Percentiles rank a stretch among this genome's conserved stretches.
Evolutionary conservation across 495 filamentous ascomycete species (phyloP).

Genomic region (Podospora australis): DNA sequence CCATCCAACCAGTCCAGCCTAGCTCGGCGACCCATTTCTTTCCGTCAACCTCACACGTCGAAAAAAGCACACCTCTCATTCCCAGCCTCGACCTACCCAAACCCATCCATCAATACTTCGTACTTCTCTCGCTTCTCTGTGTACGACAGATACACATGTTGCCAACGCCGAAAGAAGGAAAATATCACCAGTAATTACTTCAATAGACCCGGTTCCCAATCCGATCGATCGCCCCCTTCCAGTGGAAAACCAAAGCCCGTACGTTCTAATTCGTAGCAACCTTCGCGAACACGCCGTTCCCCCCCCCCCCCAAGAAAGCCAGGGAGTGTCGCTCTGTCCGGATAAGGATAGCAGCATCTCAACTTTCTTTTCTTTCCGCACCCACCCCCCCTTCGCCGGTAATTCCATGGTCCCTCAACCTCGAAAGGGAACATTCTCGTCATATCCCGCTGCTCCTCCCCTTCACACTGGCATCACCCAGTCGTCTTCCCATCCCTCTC

Average conservation of each 20-base stretch:
- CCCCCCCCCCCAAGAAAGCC: not conserved
- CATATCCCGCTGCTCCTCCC: slow-evolving; percentile 44
- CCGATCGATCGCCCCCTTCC: too few relatives aligned
- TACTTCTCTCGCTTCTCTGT: too few relatives aligned
- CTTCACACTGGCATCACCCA: slow-evolving; percentile 42
- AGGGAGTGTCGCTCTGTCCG: slow-evolving; percentile 23
- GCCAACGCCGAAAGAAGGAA: too few relatives aligned
- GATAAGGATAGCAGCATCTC: slow-evolving; percentile 25
- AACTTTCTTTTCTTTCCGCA: slow-evolving; percentile 17
- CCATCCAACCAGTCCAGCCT: slow-evolving; percentile 5
- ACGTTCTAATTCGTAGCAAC: too few relatives aligned
- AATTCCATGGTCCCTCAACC: slow-evolving; percentile 34
- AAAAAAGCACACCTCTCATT: slow-evolving; percentile 20
- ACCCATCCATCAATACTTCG: slow-evolving; percentile 13
- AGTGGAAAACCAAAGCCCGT: too few relatives aligned
- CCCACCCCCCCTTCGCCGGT: slow-evolving; percentile 8
- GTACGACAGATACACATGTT: too few relatives aligned
- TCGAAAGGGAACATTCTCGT: slow-evolving; percentile 49
- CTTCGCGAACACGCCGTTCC: slow-evolving; percentile 6
- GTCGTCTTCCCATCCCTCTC: slow-evolving; percentile 44
- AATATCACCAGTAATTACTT: too few relatives aligned
- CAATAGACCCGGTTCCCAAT: too few relatives aligned
- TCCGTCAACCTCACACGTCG: slow-evolving; percentile 28
- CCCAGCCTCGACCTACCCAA: slow-evolving; percentile 9
- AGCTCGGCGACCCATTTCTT: slow-evolving; percentile 26